These are phyloP conservation scores for Coniochaeta sp. DNA, from an alignment of 2,329 filamentous ascomycete species.

Conservation along the genomic window DNA sequence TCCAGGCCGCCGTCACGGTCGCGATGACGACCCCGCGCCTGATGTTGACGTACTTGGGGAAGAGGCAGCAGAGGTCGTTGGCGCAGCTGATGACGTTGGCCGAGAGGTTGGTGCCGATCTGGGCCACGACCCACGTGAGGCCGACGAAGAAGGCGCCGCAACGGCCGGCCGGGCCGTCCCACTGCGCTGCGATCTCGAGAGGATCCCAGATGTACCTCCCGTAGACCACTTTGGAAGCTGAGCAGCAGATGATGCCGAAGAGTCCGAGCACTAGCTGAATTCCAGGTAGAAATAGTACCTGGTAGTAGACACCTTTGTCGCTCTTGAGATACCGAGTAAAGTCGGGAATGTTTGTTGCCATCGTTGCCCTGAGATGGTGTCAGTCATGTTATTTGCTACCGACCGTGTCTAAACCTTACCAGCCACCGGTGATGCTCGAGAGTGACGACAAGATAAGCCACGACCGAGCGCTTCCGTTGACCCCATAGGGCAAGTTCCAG, in stretches of 20 bases:
- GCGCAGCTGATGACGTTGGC: constrained; percentile 47
- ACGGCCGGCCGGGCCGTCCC: constrained; percentile 35
- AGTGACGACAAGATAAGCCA: constrained; percentile 17
- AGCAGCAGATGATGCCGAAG: constrained; percentile 47
- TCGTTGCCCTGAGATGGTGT: constrained; percentile 9
- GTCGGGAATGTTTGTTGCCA: constrained; percentile 16
- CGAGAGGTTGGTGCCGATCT: constrained; percentile 49
- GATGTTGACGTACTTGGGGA: constrained; percentile 39
- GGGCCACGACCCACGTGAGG: constrained; percentile 42
- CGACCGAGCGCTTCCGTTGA: constrained; percentile 10
- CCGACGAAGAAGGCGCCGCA: constrained; percentile 30
- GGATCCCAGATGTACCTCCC: constrained; percentile 39
- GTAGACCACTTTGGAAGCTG: constrained; percentile 38
- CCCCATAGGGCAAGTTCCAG: constrained; percentile 11
- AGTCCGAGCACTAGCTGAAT: constrained; percentile 24
- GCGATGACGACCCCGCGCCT: constrained; percentile 46
- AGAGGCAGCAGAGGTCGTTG: constrained; percentile 38
- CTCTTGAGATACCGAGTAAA: constrained; percentile 17
- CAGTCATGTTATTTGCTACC: not conserved
- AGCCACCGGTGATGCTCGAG: constrained; percentile 16
- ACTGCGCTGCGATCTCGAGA: constrained; percentile 33
- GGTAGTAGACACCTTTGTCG: constrained; percentile 16
- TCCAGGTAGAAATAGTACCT: constrained; percentile 14
- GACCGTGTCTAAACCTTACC: constrained; percentile 8
- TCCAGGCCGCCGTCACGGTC: constrained; percentile 35